Percentiles rank a stretch among this genome's conserved stretches.
phyloP scores from a whole-genome alignment of 2,329 filamentous ascomycete genomes.

The Penicillium griseofulvum region DNA sequence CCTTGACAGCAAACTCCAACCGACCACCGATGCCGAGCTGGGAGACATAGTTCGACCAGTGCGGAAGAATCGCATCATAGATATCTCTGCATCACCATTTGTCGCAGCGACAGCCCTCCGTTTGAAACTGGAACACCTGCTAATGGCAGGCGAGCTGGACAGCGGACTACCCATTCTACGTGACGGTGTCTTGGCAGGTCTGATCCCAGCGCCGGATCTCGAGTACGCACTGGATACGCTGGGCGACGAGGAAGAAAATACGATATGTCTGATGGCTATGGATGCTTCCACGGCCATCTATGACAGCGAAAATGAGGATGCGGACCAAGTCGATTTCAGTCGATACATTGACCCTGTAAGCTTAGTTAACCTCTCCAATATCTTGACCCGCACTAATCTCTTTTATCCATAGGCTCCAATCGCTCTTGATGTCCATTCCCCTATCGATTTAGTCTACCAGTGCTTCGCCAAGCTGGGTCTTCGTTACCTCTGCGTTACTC shows the following conservation, averaged over 20 bases:
- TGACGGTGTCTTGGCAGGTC: conserved; percentile 73
- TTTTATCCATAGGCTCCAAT: conserved; percentile 64
- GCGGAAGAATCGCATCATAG: conserved; percentile 75
- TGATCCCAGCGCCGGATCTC: conserved; percentile 91
- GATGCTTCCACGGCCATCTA: conserved; percentile 55
- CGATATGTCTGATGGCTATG: conserved; percentile 76
- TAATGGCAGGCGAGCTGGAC: conserved; percentile 84
- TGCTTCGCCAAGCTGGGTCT: conserved; percentile 93
- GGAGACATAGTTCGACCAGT: conserved; percentile 79
- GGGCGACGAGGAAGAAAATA: conserved; percentile 63
- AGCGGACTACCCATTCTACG: conserved; percentile 85
- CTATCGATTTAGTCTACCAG: conserved; percentile 94
- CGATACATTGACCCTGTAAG: conserved; percentile 82
- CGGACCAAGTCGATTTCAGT: conserved; percentile 79
- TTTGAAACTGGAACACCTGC: conserved; percentile 74
- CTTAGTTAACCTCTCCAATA: conserved; percentile 8
- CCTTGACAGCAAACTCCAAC: conserved; percentile 93
- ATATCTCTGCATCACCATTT: conserved; percentile 78
- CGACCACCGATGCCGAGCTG: conserved; percentile 83
- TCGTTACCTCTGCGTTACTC: conserved; percentile 85
- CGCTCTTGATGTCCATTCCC: conserved; percentile 79
- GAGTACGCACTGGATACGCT: conserved; percentile 89
- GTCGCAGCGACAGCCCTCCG: conserved; percentile 75
- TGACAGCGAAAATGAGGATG: conserved; percentile 58
- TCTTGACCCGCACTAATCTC: neutral